Percentiles rank a stretch among this genome's conserved stretches.
These are phyloP conservation scores for Triangularia verruculosa DNA, from an alignment of 2,329 filamentous ascomycete species.

Conservation along the genomic window DNA sequence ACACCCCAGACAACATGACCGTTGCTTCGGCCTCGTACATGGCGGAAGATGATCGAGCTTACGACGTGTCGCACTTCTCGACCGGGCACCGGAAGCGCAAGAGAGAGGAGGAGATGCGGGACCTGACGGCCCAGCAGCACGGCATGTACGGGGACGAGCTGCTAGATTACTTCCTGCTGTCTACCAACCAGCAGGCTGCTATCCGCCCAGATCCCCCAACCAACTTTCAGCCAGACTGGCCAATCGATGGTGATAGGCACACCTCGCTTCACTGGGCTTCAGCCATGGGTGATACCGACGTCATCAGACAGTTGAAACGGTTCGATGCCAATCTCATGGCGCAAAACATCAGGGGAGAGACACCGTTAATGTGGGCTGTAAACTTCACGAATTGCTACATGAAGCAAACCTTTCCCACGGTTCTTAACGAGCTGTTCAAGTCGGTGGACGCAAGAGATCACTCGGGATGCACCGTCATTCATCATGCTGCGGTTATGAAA, in stretches of 20 bases:
- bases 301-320: constrained; percentile 81
- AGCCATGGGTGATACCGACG: constrained; percentile 92
- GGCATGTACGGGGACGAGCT: constrained; percentile 89
- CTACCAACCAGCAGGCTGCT: constrained; percentile 72
- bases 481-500: constrained; percentile 89
- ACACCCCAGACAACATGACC: constrained; percentile 79
- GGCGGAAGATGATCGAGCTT: constrained; percentile 71
- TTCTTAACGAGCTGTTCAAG: constrained; percentile 78
- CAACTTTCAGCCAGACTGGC: constrained; percentile 83
- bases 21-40: constrained; percentile 81
- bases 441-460: constrained; percentile 79
- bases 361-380: constrained; percentile 89
- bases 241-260: constrained; percentile 91
- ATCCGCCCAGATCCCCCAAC: constrained; percentile 74
- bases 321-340: constrained; percentile 73
- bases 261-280: constrained; percentile 96
- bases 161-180: constrained; percentile 91
- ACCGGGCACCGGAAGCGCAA: constrained; percentile 73
- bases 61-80: constrained; percentile 63
- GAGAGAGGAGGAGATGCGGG: constrained; percentile 61
- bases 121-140: constrained; percentile 75
- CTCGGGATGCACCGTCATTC: constrained; percentile 83
- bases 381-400: constrained; percentile 97
- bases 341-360: constrained; percentile 73
- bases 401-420: constrained; percentile 81